These are phyloP conservation scores for Elsinoe arachidis DNA, from an alignment of 2,329 filamentous ascomycete species.

Conservation along the genomic window DNA sequence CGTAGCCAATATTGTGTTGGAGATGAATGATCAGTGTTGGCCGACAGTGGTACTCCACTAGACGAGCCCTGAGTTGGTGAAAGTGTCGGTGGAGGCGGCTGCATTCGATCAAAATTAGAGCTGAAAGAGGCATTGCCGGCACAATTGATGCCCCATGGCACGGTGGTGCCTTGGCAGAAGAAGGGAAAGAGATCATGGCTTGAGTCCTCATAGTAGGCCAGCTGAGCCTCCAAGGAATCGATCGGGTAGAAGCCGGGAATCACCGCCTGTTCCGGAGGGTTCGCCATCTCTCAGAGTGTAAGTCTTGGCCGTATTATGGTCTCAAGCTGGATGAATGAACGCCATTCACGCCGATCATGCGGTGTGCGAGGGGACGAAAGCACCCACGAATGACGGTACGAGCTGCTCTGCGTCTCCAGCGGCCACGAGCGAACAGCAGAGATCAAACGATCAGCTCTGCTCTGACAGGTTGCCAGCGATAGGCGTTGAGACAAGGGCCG, in stretches of 20 bases:
- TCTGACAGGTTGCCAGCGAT: not conserved
- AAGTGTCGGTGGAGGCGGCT: conserved; percentile 4
- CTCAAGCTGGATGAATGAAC: not conserved
- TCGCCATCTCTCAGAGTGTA: not conserved
- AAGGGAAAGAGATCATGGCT: not conserved
- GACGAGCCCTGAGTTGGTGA: conserved; percentile 2
- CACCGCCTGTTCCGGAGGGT: not conserved
- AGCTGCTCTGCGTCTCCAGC: not conserved
- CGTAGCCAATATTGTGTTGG: not conserved
- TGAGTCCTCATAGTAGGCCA: not conserved
- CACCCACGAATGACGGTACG: not conserved
- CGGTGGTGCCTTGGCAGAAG: conserved; percentile 1
- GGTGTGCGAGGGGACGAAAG: not conserved
- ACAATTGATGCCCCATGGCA: not conserved
- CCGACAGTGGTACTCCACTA: not conserved
- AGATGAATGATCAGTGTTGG: conserved; percentile 10
- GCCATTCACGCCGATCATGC: not conserved
- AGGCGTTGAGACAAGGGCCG: not conserved
- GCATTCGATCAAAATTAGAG: not conserved
- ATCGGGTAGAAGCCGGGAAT: not conserved
- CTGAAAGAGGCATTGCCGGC: not conserved
- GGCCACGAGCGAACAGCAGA: not conserved
- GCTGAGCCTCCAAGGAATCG: conserved; percentile 2
- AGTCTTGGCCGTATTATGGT: not conserved
- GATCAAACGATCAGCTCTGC: not conserved